Evolutionary conservation across 768 basidiomycete genomes (phyloP), one percentile per base, ranked within the genome.

Genomic region (Psilocybe cyanescens): DNA sequence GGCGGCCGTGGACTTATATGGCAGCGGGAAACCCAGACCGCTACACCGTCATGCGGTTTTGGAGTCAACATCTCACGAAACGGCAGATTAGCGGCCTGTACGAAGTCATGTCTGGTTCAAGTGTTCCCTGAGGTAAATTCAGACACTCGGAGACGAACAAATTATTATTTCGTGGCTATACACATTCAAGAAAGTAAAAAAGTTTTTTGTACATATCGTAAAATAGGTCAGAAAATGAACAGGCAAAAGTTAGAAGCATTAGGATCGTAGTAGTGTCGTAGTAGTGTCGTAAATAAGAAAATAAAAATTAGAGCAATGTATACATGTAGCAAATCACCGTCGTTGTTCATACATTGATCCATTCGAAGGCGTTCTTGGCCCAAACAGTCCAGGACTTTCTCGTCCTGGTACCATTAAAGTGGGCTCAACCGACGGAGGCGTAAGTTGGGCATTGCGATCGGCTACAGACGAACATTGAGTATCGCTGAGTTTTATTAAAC

Each of bases 11-110:
- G n/a, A n/a, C n/a, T n/a, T n/a, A n/a, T n/a, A n/a, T n/a, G n/a
- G n/a, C n/a, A n/a, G n/a, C n/a, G n/a, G n/a, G n/a, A n/a, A n/a
- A n/a, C n/a, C n/a, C n/a, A n/a, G n/a, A n/a, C n/a, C n/a, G n/a
- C n/a, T n/a, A n/a, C n/a, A n/a, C 87, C 1, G 83, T 95, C 49
- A 95, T 97, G 91, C 77, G 81, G 60, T 94, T 95, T 73, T 96
- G 94, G 94, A 90, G 92, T 66, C 84, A 87, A 69, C 74, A 75
- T 44, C 75, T 95, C 16, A 78, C 75, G 1, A 81, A 78, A 63
- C 82, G 89, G 68, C 81, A 81, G 64, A 79, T 76, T 8, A 83
- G 86, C 4, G 90, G 86, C 8, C 67, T 91, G 60, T 90, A 89
- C 60, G 88, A 92, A 63, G 87, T 94, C 8, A 82, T 88, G 81